Conservation (phyloP, 2,329 filamentous ascomycete species). For the Reticulascus tulasneorum region DNA sequence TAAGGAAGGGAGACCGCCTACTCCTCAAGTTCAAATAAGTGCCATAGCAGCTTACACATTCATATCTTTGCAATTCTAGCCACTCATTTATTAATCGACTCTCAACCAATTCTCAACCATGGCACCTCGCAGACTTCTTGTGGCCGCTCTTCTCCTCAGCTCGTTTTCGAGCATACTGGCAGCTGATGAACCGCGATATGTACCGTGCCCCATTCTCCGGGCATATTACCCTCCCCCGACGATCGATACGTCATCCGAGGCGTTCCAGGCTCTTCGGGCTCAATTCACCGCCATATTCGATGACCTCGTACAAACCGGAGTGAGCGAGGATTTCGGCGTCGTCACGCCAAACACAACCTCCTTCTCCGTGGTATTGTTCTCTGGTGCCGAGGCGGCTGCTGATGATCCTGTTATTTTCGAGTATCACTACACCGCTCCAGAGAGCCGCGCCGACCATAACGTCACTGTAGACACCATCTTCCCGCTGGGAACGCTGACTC, state of each 20-base stretch:
- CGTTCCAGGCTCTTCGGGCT: slow-evolving; percentile 8
- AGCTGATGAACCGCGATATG: slow-evolving; percentile 5
- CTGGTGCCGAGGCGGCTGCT: slow-evolving; percentile 2
- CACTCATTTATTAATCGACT: too few species aligned
- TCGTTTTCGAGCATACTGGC: too few species aligned
- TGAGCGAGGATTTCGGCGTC: slow-evolving; percentile 17
- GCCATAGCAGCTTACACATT: too few species aligned
- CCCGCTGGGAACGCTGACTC: slow-evolving; percentile 24
- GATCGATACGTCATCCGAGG: slow-evolving; percentile 8
- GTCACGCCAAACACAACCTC: slow-evolving; percentile 21
- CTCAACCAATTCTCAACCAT: too few species aligned
- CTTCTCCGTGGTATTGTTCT: slow-evolving; percentile 22
- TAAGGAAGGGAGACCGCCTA: too few species aligned
- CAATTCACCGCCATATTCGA: slow-evolving; percentile 17
- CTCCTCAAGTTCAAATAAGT: too few species aligned
- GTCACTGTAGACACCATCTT: slow-evolving; percentile 21
- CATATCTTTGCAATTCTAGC: too few species aligned
- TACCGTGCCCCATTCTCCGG: slow-evolving; percentile 16
- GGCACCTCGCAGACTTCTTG: too few species aligned
- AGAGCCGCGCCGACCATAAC: background rate
- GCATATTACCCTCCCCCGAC: slow-evolving; percentile 15
- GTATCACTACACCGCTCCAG: slow-evolving; percentile 19
- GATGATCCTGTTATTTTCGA: slow-evolving; percentile 16
- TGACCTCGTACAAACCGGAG: slow-evolving; percentile 14
- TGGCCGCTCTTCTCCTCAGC: too few species aligned